Evolutionary conservation across 805 yeast species (phyloP), one percentile per base, ranked within the genome.

Genomic region (Wickerhamiella cacticola): DNA sequence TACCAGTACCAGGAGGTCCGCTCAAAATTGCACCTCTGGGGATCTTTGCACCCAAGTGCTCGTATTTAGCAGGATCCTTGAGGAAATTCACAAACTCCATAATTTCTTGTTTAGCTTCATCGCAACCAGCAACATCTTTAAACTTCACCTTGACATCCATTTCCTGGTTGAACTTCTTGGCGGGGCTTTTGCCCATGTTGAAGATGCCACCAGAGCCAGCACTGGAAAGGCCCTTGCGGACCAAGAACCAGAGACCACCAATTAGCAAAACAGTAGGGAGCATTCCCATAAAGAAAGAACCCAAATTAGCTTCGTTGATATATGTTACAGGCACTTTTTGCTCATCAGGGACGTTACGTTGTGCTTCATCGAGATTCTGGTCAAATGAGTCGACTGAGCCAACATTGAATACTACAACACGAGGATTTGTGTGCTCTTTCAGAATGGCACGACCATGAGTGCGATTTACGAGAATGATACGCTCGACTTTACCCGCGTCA

Each of bases 1-100:
- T 92, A 78, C 99, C 99, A 8, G 98, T 92, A 70, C 99, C 99
- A 45, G 99, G 99, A 15, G 98, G 95, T 43, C 99, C 99, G 1
- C 95, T 82, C 49, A 92, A 69, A 51, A 92, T 85, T 8, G 98
- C 98, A 57, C 99, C 99, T 62, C 97, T 78, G 42, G 99, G 99
- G 55, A 92, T 92, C 63, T 87, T 85, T 34, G 97, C 99, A 34
- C 99, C 99, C 50, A 92, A 71, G 51, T 78, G 77, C 63, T 88
- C 96, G 65, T 88, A 92, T 62, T 87, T 85, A 48, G 73, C 71
- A 8, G 99, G 98, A 55, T 86, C 76, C 63, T 89, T 83, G 65
- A 92, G 75, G 63, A 94, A 92, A 56, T 81, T 78, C 46, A 92
- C 99, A 71, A 92, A 92, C 65, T 92, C 99, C 95, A 87, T 85